Base-by-base conservation (phyloP, 768 basidiomycete species). In the Panaeolus papilionaceus region DNA sequence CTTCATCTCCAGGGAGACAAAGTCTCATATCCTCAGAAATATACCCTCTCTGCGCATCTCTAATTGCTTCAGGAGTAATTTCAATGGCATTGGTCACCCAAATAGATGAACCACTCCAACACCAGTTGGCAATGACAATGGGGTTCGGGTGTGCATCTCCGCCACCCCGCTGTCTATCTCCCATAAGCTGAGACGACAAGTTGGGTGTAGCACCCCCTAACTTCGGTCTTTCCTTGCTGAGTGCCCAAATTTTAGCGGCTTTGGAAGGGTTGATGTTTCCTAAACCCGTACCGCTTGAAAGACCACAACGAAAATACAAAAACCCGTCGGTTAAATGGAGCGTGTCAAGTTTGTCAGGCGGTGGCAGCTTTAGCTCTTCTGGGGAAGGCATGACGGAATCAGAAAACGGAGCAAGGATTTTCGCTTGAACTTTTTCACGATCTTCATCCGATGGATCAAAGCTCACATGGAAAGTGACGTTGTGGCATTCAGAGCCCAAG, bases 21-120 rank as follows among this genome's bases (percentile, higher is more conserved):
- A 58, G n/a, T 58, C 54, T 58, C 54, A 58, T 58, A 33, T 28
- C 3, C 33, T 58, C 54, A n/a, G 54, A 58, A 9, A 58, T 58
- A 37, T 4, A 58, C 10, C 54, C 54, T 7, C 33, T 28, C 1
- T 33, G 28, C 28, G 54, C 54, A 33, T 58, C 54, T 33, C 28
- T 6, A 33, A 58, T 58, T 5, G 54, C 54, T 5, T 58, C 54
- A 4, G 54, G 54, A 14, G 54, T 58, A 16, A 58, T 58, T 58
- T 28, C 54, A 37, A 58, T 58, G 14, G 14, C 26, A 58, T 33
- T 58, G 28, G 28, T 33, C 12, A 33, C 26, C 54, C 28, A 58
- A 6, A 58, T 37, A 12, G 54, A 10, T 37, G 54, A 58, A 12
- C 54, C 14, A 58, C 26, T 37, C 54, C 54, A 58, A 16, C 54